A percentile compares a stretch with the other conserved stretches of the same genome.
These are phyloP conservation scores for Aspergillus ellipticus DNA, from an alignment of 495 filamentous ascomycete species.

Conservation along the genomic window DNA sequence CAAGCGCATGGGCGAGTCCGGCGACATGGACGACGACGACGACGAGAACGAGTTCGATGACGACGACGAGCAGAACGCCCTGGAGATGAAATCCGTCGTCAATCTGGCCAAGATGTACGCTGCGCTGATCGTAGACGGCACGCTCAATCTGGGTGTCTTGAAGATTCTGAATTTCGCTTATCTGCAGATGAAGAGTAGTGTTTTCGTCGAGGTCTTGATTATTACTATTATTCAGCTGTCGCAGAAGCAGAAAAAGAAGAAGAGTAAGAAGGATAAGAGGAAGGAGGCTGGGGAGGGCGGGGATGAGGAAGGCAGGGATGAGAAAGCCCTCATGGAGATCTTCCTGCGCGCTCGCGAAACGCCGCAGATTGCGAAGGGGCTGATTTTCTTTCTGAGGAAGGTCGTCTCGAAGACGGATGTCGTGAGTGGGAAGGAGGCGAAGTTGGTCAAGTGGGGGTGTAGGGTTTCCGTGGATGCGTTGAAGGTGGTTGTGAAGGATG, in stretches of 20 bases:
- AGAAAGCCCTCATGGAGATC: constrained; percentile 57
- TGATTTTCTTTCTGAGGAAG: constrained; percentile 77
- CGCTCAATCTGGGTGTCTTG: constrained; percentile 60
- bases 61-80: constrained; percentile 42
- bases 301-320: constrained; percentile 31
- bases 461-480: constrained; percentile 58
- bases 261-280: constrained; percentile 19
- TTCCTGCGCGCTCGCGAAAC: constrained; percentile 58
- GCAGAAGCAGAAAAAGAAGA: constrained; percentile 34
- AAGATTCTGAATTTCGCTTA: constrained; percentile 77
- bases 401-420: constrained; percentile 72
- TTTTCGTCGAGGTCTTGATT: constrained; percentile 75
- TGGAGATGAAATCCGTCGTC: constrained; percentile 64
- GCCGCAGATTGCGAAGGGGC: constrained; percentile 60
- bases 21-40: constrained; percentile 52
- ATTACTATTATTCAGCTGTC: constrained; percentile 68
- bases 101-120: constrained; percentile 89
- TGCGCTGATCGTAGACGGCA: constrained; percentile 62
- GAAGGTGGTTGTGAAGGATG: constrained; percentile 40
- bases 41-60: constrained; percentile 47
- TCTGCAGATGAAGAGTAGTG: constrained; percentile 69
- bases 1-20: constrained; percentile 73
- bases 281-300: too few species aligned
- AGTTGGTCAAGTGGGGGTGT: constrained; percentile 66
- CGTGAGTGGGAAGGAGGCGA: constrained; percentile 57